Percentiles rank a stretch among this genome's conserved stretches.
Evolutionary conservation across 192 early-diverging fungal genomes (phyloP).

Genomic region (Coemansia sp.): DNA sequence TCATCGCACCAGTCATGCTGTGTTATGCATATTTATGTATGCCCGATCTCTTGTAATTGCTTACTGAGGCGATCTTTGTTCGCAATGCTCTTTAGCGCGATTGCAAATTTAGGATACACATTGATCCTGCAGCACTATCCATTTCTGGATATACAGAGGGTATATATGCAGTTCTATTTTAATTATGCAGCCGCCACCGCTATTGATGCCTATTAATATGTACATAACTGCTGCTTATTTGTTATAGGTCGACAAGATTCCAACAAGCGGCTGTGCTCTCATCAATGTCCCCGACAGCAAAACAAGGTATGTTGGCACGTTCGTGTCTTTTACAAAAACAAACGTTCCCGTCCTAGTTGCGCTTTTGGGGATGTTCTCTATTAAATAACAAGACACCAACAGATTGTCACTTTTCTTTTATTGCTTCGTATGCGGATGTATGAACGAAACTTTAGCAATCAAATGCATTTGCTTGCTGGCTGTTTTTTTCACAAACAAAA

Average conservation of each 20-base stretch:
- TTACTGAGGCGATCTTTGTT: neutral
- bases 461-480: neutral
- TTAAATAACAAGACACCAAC: neutral
- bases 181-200: neutral
- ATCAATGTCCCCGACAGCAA: slow-evolving; percentile 76
- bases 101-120: slow-evolving; percentile 1
- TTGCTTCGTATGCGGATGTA: neutral
- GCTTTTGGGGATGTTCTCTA: neutral
- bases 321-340: neutral
- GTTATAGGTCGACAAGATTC: slow-evolving; percentile 73
- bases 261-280: slow-evolving; percentile 69
- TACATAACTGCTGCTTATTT: neutral
- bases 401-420: neutral
- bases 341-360: neutral
- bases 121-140: neutral
- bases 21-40: neutral
- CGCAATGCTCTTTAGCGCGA: neutral
- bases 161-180: neutral
- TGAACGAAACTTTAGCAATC: neutral
- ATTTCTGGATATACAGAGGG: slow-evolving; percentile 2
- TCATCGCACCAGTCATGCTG: neutral
- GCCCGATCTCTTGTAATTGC: neutral
- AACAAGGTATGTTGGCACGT: slow-evolving; percentile 52
- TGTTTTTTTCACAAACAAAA: too few species aligned
- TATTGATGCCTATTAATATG: neutral